Conservation (phyloP, 179 eudicot species). For the Spinacia oleracea region DNA sequence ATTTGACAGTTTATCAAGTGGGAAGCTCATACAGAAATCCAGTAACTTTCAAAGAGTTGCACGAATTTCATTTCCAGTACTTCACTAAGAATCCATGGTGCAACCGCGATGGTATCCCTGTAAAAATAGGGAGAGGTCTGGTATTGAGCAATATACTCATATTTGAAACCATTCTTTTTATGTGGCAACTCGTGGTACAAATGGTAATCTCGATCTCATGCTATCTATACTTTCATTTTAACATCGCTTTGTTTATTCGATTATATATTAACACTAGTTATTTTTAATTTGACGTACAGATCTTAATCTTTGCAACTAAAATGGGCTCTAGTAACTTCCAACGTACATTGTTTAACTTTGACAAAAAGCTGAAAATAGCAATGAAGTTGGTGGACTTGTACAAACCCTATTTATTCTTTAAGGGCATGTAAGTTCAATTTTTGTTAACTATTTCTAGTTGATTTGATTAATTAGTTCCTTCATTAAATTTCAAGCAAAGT, state of each 20-base stretch:
- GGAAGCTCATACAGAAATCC: slow-evolving; percentile 28
- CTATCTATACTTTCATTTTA: background rate
- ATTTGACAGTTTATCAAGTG: slow-evolving; percentile 19
- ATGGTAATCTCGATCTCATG: background rate
- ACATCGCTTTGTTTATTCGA: background rate
- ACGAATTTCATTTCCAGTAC: slow-evolving; percentile 13
- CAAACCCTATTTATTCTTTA: slow-evolving; percentile 27
- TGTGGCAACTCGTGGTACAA: background rate
- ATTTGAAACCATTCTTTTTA: slow-evolving; percentile 15
- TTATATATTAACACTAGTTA: too few species aligned
- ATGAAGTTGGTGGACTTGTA: slow-evolving; percentile 24
- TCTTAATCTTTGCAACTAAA: slow-evolving; percentile 3
- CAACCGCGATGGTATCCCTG: background rate
- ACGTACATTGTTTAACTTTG: slow-evolving; percentile 7
- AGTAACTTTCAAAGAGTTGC: slow-evolving; percentile 14
- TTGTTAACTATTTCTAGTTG: too few species aligned
- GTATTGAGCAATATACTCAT: slow-evolving; percentile 14
- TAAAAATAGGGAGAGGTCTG: slow-evolving; percentile 9
- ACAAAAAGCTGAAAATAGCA: slow-evolving; percentile 19
- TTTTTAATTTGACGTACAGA: background rate
- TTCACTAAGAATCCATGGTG: slow-evolving; percentile 23
- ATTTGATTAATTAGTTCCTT: too few species aligned
- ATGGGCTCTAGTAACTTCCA: slow-evolving; percentile 17
- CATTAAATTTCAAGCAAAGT: background rate
- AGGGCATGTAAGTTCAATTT: slow-evolving; percentile 20